Evolutionary conservation across 148 eudicot species (phyloP).

Genomic region (Linanthus parryae): DNA sequence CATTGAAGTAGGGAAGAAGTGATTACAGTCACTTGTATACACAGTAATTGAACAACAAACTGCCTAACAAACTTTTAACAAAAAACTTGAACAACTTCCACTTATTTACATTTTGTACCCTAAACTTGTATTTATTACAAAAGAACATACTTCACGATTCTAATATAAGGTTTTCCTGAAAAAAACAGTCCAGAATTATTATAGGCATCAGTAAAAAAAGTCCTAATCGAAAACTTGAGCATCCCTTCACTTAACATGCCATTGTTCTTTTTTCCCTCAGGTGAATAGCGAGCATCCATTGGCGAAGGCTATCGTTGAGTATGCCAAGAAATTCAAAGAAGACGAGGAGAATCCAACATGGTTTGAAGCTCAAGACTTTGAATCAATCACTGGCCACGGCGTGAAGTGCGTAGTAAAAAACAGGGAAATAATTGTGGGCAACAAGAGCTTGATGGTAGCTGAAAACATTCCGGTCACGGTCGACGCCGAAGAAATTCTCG

Average conservation of each 20-base stretch:
- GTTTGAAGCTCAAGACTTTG: conserved; percentile 68
- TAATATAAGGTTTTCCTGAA: too few species aligned
- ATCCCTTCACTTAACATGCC: neutral
- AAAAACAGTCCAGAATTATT: too few species aligned
- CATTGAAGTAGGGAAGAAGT: too few species aligned
- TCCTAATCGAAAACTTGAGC: too few species aligned
- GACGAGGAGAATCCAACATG: conserved; percentile 42
- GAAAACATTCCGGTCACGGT: conserved; percentile 38
- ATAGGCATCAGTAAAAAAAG: too few species aligned
- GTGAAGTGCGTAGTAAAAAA: conserved; percentile 57
- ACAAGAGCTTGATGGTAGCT: conserved; percentile 67
- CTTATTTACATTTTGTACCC: too few species aligned
- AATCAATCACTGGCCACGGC: conserved; percentile 73
- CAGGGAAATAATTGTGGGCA: conserved; percentile 72
- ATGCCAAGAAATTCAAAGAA: conserved; percentile 67
- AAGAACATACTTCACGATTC: too few species aligned
- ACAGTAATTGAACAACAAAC: too few species aligned
- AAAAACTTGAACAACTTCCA: too few species aligned
- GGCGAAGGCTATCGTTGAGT: conserved; percentile 83
- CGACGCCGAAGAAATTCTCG: conserved; percentile 68
- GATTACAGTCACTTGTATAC: too few species aligned
- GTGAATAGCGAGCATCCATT: conserved; percentile 93
- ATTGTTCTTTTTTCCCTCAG: conserved; percentile 24
- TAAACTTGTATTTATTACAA: too few species aligned
- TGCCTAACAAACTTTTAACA: too few species aligned